A percentile compares a stretch with the other conserved stretches of the same genome.
These are phyloP conservation scores for Protea cynaroides DNA, from an alignment of 164 flowering plant genomes.

Conservation along the genomic window DNA sequence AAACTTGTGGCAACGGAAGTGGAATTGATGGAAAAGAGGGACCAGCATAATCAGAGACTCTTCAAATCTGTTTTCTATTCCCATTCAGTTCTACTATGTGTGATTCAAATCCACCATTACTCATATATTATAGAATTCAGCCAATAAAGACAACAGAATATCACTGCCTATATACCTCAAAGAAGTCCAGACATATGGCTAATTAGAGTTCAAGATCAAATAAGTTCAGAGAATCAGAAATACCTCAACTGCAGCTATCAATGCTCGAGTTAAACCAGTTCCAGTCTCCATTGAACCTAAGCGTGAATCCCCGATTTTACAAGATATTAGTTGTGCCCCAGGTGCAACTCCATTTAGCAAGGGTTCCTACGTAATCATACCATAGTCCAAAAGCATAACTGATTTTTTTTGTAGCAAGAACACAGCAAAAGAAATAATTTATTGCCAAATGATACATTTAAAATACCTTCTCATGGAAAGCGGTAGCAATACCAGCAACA, in stretches of 20 bases:
- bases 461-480: conserved; percentile 81
- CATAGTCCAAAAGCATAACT: conserved; percentile 6
- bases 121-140: no score
- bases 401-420: conserved; percentile 11
- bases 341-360: conserved; percentile 96
- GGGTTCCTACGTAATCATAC: conserved; percentile 57
- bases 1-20: no score
- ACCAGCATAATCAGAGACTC: no score
- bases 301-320: conserved; percentile 95
- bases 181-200: no score
- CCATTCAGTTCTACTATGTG: no score
- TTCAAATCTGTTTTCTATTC: no score
- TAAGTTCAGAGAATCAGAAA: conserved; percentile 3
- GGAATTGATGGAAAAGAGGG: no score
- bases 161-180: no score
- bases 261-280: conserved; percentile 88
- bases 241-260: conserved; percentile 96
- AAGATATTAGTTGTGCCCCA: conserved; percentile 92
- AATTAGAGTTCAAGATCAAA: background rate
- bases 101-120: no score
- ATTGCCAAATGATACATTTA: background rate
- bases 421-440: background rate
- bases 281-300: conserved; percentile 99
- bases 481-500: conserved; percentile 97
- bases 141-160: no score